phyloP scores from a whole-genome alignment of 179 eudicot species.

The Silene vulgaris region DNA sequence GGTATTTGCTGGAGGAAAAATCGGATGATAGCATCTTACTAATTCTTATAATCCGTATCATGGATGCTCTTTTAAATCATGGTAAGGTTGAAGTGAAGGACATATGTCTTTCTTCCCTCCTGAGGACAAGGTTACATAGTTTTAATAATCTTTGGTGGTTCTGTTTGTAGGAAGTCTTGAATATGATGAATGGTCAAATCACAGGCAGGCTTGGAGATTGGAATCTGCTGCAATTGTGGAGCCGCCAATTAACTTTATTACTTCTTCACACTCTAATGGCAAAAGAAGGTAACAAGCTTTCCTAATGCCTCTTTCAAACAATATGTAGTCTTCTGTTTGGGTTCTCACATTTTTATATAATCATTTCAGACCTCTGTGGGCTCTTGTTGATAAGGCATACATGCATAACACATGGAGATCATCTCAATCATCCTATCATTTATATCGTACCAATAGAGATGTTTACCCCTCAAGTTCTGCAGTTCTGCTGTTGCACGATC shows the following conservation, averaged over 20 bases:
- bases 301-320: constrained; percentile 9
- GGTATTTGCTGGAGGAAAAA: constrained; percentile 81
- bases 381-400: constrained; percentile 86
- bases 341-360: not conserved
- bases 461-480: constrained; percentile 65
- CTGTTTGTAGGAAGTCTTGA: constrained; percentile 63
- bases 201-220: constrained; percentile 92
- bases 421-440: constrained; percentile 90
- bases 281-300: constrained; percentile 55
- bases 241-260: constrained; percentile 76
- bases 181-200: constrained; percentile 93
- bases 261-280: constrained; percentile 65
- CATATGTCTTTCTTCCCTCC: not conserved
- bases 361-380: constrained; percentile 79
- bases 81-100: constrained; percentile 42
- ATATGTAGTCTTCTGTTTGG: not conserved
- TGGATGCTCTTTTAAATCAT: constrained; percentile 82
- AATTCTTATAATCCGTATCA: constrained; percentile 76
- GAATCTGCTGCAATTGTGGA: constrained; percentile 93
- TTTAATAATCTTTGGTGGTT: not conserved
- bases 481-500: constrained; percentile 69
- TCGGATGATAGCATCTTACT: constrained; percentile 91
- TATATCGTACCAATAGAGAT: constrained; percentile 60
- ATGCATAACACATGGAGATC: constrained; percentile 97
- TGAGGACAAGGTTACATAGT: not conserved